Percentiles rank a stretch among this genome's conserved stretches.
Evolutionary conservation across 805 yeast species (phyloP).

Genomic region (Starmera caribaea): DNA sequence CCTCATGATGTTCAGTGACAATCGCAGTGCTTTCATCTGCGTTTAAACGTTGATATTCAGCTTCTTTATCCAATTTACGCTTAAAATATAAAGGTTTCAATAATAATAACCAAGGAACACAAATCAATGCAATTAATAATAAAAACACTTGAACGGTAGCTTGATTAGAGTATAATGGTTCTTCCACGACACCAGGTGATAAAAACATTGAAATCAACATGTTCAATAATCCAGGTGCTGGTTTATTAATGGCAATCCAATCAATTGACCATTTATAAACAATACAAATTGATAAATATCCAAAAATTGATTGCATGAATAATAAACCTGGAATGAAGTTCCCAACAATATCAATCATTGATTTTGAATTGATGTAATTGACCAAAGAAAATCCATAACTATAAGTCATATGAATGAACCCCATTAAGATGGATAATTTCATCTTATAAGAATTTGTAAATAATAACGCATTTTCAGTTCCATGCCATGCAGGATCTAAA

Average conservation of each 20-base stretch:
- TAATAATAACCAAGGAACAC: constrained; percentile 90
- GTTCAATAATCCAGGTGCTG: constrained; percentile 89
- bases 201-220: constrained; percentile 95
- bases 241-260: constrained; percentile 69
- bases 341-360: constrained; percentile 76
- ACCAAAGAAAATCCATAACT: constrained; percentile 79
- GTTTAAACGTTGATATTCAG: constrained; percentile 18
- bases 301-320: constrained; percentile 95
- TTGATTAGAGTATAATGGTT: constrained; percentile 74
- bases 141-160: constrained; percentile 62
- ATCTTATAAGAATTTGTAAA: constrained; percentile 95
- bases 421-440: constrained; percentile 93
- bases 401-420: constrained; percentile 90
- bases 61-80: constrained; percentile 31
- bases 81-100: constrained; percentile 73
- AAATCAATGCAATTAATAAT: constrained; percentile 63
- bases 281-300: constrained; percentile 79
- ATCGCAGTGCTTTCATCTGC: constrained; percentile 57
- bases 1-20: constrained; percentile 28
- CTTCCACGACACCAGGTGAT: constrained; percentile 84
- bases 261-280: constrained; percentile 92
- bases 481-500: constrained; percentile 94
- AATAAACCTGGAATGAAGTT: constrained; percentile 90
- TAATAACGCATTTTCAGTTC: constrained; percentile 85
- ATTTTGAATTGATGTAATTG: constrained; percentile 61